Conservation (phyloP, 768 basidiomycete genomes). For the Coprinellus micaceus region DNA sequence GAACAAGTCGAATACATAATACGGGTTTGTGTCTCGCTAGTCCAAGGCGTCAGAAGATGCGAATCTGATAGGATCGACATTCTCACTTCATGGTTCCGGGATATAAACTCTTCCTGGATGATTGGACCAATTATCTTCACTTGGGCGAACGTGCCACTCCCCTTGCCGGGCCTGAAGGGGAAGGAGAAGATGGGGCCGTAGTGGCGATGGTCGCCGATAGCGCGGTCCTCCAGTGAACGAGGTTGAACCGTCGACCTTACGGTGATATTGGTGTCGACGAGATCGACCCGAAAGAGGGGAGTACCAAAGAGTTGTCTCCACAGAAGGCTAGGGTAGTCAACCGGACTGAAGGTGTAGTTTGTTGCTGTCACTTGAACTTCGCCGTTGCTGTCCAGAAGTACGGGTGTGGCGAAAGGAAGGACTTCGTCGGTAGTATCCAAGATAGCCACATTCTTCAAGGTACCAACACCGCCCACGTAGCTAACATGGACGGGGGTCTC, state of each 20-base stretch:
- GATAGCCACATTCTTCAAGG: constrained; percentile 47
- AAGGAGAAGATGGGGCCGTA: constrained; percentile 31
- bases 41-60: constrained; percentile 3
- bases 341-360: constrained; percentile 45
- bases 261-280: constrained; percentile 42
- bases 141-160: constrained; percentile 36
- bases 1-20: constrained; percentile 24
- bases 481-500: constrained; percentile 37
- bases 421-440: constrained; percentile 47
- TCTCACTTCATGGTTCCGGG: constrained; percentile 44
- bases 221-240: constrained; percentile 14
- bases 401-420: constrained; percentile 44
- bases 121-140: constrained; percentile 48
- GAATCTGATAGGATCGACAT: not conserved
- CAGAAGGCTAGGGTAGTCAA: constrained; percentile 39
- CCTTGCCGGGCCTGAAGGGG: constrained; percentile 24
- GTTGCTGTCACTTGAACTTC: constrained; percentile 35
- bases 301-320: constrained; percentile 47
- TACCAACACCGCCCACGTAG: constrained; percentile 43
- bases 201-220: constrained; percentile 7
- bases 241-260: constrained; percentile 37
- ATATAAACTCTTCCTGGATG: constrained; percentile 41
- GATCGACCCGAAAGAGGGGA: constrained; percentile 41
- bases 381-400: constrained; percentile 38
- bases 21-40: constrained; percentile 25